phyloP scores from a whole-genome alignment of 306 rosid genomes.

The Ochetophila trinervis region DNA sequence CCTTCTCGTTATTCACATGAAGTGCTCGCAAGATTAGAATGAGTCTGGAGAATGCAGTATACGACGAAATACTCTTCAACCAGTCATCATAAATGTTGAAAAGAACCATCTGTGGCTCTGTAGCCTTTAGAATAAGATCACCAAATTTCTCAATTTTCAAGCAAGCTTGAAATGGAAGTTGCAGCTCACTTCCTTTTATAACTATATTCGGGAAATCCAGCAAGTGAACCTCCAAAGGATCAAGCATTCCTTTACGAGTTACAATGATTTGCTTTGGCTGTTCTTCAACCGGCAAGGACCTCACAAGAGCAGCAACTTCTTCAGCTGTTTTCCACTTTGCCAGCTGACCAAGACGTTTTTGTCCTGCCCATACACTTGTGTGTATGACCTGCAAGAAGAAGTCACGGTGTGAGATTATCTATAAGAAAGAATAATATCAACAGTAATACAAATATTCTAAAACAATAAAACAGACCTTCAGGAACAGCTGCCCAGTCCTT shows the following conservation, averaged over 20 bases:
- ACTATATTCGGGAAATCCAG: conserved; percentile 96
- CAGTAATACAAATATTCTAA: not conserved
- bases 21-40: conserved; percentile 92
- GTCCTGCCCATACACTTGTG: conserved; percentile 99
- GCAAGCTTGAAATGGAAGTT: conserved; percentile 99
- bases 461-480: conserved; percentile 57
- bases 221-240: conserved; percentile 94
- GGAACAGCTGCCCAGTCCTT: conserved; percentile 92
- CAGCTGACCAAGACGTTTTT: conserved; percentile 99
- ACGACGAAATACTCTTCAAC: conserved; percentile 96
- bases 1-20: conserved; percentile 97
- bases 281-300: conserved; percentile 96
- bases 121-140: conserved; percentile 95
- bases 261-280: conserved; percentile 98
- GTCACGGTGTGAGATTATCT: conserved; percentile 9
- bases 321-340: conserved; percentile 99
- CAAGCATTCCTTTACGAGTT: conserved; percentile 99
- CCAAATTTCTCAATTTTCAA: conserved; percentile 98
- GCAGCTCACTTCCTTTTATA: conserved; percentile 98
- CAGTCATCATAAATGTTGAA: conserved; percentile 99
- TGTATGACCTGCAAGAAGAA: conserved; percentile 81
- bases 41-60: conserved; percentile 96
- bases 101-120: conserved; percentile 98
- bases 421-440: not conserved
- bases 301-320: conserved; percentile 99